A percentile compares a stretch with the other conserved stretches of the same genome.
Conservation (phyloP, 306 rosid genomes). For the Glycine soja region DNA sequence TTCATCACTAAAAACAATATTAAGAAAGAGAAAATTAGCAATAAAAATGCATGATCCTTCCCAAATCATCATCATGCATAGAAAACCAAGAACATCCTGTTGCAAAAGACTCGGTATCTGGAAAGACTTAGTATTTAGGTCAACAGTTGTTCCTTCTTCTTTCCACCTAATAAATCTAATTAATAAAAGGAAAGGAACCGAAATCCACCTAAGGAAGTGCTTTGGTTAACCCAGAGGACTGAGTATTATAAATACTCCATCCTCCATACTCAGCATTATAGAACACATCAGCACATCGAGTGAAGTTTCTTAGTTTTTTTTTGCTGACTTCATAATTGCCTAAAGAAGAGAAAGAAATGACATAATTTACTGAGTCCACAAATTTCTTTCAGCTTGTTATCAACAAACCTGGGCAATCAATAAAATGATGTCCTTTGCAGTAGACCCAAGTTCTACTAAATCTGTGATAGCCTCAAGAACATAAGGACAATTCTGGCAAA, state of each 20-base stretch:
- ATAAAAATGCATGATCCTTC: conserved; percentile 17
- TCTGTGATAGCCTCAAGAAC: conserved; percentile 85
- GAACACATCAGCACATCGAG: not conserved
- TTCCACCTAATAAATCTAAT: conserved; percentile 21
- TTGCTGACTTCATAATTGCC: conserved; percentile 12
- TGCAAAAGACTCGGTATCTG: conserved; percentile 4
- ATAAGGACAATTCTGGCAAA: conserved; percentile 81
- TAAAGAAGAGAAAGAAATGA: conserved; percentile 4
- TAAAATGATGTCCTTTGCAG: conserved; percentile 84
- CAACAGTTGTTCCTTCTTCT: conserved; percentile 27
- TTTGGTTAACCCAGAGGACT: conserved; percentile 4
- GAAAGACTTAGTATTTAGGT: not conserved
- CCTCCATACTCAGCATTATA: conserved; percentile 12
- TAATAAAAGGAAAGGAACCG: conserved; percentile 9
- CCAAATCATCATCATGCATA: conserved; percentile 29
- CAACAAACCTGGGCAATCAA: conserved; percentile 91
- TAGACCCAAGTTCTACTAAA: conserved; percentile 83
- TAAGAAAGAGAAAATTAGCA: not conserved
- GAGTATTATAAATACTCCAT: conserved; percentile 15
- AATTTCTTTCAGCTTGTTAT: conserved; percentile 33
- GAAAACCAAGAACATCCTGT: not conserved
- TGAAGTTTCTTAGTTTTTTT: conserved; percentile 10
- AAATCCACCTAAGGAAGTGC: conserved; percentile 32
- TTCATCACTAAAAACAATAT: not conserved
- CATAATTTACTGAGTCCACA: not conserved